Conservation (phyloP, 1,139 yeast genomes). For the Candida sanyaensis region DNA sequence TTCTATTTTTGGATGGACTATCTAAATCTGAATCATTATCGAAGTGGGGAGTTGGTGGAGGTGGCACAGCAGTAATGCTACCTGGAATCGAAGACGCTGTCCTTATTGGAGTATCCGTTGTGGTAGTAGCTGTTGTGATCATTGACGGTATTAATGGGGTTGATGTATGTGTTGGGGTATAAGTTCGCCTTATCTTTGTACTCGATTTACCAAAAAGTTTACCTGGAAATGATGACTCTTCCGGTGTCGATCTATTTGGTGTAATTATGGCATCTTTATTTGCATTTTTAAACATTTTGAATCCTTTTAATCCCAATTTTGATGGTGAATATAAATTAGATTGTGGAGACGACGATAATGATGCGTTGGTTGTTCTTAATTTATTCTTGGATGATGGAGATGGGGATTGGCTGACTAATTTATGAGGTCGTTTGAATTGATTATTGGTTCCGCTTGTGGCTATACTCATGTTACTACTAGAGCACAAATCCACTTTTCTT, state of each 20-base stretch:
- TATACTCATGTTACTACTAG: conserved; percentile 4
- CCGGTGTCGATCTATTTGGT: conserved; percentile 26
- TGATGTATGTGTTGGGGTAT: conserved; percentile 16
- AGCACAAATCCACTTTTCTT: conserved; percentile 2
- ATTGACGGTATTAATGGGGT: conserved; percentile 7
- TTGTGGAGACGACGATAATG: conserved; percentile 12
- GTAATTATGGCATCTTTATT: conserved; percentile 35
- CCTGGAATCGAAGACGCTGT: too few relatives aligned
- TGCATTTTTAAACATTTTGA: conserved; percentile 37
- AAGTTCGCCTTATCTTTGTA: conserved; percentile 14
- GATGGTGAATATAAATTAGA: conserved; percentile 32
- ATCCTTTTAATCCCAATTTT: conserved; percentile 30
- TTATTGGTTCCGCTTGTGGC: conserved; percentile 22
- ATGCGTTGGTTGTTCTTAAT: conserved; percentile 2
- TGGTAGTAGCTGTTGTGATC: conserved; percentile 21
- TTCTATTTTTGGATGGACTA: conserved; percentile 39
- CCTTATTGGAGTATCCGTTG: conserved; percentile 4
- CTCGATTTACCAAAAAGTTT: conserved; percentile 20
- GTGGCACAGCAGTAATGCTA: background rate
- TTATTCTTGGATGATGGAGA: conserved; percentile 35
- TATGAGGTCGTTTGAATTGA: conserved; percentile 50
- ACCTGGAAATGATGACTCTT: conserved; percentile 20
- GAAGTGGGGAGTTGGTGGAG: conserved; percentile 14
- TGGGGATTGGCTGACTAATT: conserved; percentile 47
- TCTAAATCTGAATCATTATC: conserved; percentile 30